Evolutionary conservation across 768 basidiomycete species (phyloP).

Genomic region (Harrya chromipes): DNA sequence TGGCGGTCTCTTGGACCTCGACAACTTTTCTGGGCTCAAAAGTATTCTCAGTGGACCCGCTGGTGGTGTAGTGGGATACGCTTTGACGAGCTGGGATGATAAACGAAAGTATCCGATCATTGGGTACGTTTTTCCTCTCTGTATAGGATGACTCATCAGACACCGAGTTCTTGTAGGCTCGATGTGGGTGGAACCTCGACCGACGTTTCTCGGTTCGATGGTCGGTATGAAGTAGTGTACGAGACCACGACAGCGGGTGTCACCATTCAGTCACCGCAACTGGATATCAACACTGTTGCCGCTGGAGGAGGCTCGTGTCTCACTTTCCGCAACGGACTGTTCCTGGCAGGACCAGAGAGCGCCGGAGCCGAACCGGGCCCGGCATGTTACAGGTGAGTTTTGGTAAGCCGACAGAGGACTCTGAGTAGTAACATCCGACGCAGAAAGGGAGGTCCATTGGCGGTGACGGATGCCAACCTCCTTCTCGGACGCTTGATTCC

Average conservation of each 20-base stretch:
- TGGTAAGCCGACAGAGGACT: too few species aligned
- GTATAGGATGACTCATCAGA: too few species aligned
- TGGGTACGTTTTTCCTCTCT: slow-evolving; percentile 49
- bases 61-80: slow-evolving; percentile 94
- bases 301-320: slow-evolving; percentile 93
- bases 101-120: slow-evolving; percentile 72
- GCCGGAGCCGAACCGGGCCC: slow-evolving; percentile 95
- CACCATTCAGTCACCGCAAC: slow-evolving; percentile 86
- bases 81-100: slow-evolving; percentile 83
- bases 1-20: slow-evolving; percentile 75
- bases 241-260: slow-evolving; percentile 96
- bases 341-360: slow-evolving; percentile 88
- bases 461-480: slow-evolving; percentile 92
- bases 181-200: slow-evolving; percentile 97
- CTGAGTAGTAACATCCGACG: neutral
- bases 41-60: slow-evolving; percentile 92
- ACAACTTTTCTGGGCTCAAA: slow-evolving; percentile 90
- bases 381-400: slow-evolving; percentile 74
- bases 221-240: slow-evolving; percentile 88
- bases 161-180: slow-evolving; percentile 42
- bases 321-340: slow-evolving; percentile 86
- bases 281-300: slow-evolving; percentile 95
- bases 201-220: slow-evolving; percentile 91
- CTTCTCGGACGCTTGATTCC: slow-evolving; percentile 86
- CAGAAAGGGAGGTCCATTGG: slow-evolving; percentile 88